Base-by-base conservation (phyloP, 2,329 filamentous ascomycete species). In the Thelonectria rubi region DNA sequence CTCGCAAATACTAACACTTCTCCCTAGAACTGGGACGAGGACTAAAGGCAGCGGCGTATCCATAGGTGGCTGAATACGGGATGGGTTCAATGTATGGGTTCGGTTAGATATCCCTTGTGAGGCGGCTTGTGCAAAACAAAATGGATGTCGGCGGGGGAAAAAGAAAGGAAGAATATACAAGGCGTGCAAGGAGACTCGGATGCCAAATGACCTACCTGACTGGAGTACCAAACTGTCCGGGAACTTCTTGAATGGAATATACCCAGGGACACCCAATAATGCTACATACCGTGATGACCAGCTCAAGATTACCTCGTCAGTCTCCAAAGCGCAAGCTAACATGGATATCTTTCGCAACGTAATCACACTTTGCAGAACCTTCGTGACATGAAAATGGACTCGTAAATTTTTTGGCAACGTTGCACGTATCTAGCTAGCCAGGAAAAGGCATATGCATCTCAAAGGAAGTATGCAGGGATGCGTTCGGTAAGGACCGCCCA, bases 11-110 rank as follows among this genome's bases (percentile, higher is more conserved):
- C 76, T 79, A 70, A 81, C 72, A 7, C 15, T 34, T 40, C 32
- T 17, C 7, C 21, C 34, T 18, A 85, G 82, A 87, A 87, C 84
- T 88, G 85, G 85, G 85, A 88, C 67, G 85, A 88, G 77, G 85
- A 88, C 75, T 88, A 80, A 81, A 68, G 47, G 70, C 82, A 74
- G 78, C 58, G 56, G 52, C 21, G 54, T 55, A 56, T 42, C 60
- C 58, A 67, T 66, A 63, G 26, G 42, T 54, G 51, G 55, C 58
- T 63, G 64, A 63, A 65, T 56, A 65, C 67, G 68, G 59, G 60
- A 68, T 56, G 67, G 59, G 45, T 60, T 50, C 47, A 49, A 61
- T 62, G 57, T 62, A 64, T 24, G 48, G 50, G 63, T 66, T 72
- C 51, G 66, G 60, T 67, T 66, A 72, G 66, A 70, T 71, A 52